Conservation (phyloP, 2,329 filamentous ascomycete species). For the Aquanectria penicillioides region DNA sequence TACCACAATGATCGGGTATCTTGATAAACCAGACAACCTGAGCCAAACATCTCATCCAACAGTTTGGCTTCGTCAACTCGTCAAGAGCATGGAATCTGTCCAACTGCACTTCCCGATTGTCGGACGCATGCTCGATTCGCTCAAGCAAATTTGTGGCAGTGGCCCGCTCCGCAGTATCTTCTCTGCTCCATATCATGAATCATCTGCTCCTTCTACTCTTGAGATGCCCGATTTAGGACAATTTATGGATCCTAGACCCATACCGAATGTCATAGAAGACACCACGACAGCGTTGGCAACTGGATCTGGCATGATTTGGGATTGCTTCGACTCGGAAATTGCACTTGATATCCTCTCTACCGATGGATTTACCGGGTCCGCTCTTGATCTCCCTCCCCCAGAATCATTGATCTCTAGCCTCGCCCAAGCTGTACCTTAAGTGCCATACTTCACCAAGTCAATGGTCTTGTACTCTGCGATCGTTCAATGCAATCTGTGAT, state of each 20-base stretch:
- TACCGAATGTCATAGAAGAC: not conserved
- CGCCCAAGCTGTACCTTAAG: not conserved
- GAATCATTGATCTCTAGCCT: not conserved
- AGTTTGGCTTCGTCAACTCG: slow-evolving; percentile 19
- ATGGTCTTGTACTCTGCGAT: no score
- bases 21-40: not conserved
- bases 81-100: slow-evolving; percentile 19
- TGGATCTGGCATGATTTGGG: not conserved
- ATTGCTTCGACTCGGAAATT: not conserved
- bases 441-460: no score
- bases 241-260: not conserved
- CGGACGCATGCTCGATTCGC: slow-evolving; percentile 22
- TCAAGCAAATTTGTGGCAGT: slow-evolving; percentile 4
- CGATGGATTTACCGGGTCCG: not conserved
- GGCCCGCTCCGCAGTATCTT: not conserved
- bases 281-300: not conserved
- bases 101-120: slow-evolving; percentile 22
- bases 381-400: not conserved
- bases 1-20: slow-evolving; percentile 14
- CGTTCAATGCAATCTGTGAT: no score
- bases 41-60: not conserved
- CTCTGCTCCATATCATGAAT: not conserved
- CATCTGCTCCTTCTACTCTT: not conserved
- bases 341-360: not conserved
- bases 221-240: not conserved